Conservation (phyloP, 805 yeast genomes). For the Cyberlindnera euphorbiae region DNA sequence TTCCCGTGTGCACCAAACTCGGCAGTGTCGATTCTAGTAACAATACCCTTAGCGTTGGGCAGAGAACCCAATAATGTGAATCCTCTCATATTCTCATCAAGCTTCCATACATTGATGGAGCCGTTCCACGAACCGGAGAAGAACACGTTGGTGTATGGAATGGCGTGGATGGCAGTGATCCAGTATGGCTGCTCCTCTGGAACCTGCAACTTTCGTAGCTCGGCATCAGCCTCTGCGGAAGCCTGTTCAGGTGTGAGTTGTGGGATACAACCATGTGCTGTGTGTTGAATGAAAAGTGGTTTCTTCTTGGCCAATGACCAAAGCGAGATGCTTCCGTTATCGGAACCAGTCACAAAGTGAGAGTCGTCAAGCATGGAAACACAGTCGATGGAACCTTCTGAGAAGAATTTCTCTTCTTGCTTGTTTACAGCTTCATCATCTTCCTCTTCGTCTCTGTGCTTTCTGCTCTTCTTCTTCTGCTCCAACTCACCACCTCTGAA, state of each 20-base stretch:
- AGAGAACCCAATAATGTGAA: conserved; percentile 56
- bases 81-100: conserved; percentile 57
- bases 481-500: conserved; percentile 81
- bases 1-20: conserved; percentile 49
- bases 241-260: conserved; percentile 44
- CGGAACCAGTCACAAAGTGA: conserved; percentile 91
- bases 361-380: conserved; percentile 90
- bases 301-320: conserved; percentile 93
- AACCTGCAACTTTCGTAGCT: conserved; percentile 41
- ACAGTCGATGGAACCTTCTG: conserved; percentile 88
- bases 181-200: conserved; percentile 77
- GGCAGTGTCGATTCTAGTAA: conserved; percentile 55
- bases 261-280: conserved; percentile 72
- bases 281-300: conserved; percentile 63
- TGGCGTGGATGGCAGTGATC: conserved; percentile 76
- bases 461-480: conserved; percentile 31
- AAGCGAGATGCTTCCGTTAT: conserved; percentile 82
- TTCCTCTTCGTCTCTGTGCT: conserved; percentile 28
- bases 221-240: conserved; percentile 43
- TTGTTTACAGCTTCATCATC: conserved; percentile 28
- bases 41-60: conserved; percentile 61
- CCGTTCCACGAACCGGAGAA: conserved; percentile 91
- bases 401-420: conserved; percentile 37
- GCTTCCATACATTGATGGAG: conserved; percentile 68
- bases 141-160: conserved; percentile 82